Percentiles rank a stretch among this genome's conserved stretches.
Conservation (phyloP, 495 filamentous ascomycete species). For the Neurospora hispaniola region DNA sequence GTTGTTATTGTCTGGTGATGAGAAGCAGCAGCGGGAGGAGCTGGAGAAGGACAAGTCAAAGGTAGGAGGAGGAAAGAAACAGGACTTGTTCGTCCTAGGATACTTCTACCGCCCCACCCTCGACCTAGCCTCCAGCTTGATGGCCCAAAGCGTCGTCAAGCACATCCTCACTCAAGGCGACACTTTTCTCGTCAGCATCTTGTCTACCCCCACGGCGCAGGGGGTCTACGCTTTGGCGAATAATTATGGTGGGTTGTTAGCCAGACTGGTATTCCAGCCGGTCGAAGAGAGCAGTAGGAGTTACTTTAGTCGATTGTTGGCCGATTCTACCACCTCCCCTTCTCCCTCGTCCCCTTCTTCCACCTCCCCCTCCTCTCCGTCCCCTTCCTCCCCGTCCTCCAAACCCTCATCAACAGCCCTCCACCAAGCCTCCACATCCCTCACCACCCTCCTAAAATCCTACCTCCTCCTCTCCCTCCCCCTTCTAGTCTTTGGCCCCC, state of each 20-base stretch:
- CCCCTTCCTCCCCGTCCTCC: not conserved
- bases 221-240: constrained; percentile 89
- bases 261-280: constrained; percentile 86
- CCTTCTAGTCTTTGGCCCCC: constrained; percentile 56
- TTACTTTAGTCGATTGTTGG: constrained; percentile 67
- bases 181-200: constrained; percentile 66
- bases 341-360: not conserved
- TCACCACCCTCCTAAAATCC: constrained; percentile 44
- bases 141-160: constrained; percentile 80
- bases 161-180: constrained; percentile 92
- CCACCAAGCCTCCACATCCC: constrained; percentile 24
- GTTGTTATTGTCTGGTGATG: constrained; percentile 8
- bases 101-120: constrained; percentile 59
- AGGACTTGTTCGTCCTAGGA: constrained; percentile 45
- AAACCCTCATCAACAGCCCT: too few species aligned
- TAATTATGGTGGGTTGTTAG: constrained; percentile 88
- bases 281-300: constrained; percentile 85
- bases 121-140: constrained; percentile 61
- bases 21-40: not conserved
- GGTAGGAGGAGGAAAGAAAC: not conserved
- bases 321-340: constrained; percentile 14
- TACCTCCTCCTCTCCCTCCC: constrained; percentile 62
- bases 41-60: too few species aligned
- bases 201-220: constrained; percentile 69
- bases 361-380: not conserved